These are phyloP conservation scores for Auricularia sp. DNA, from an alignment of 768 basidiomycete species.

Conservation along the genomic window DNA sequence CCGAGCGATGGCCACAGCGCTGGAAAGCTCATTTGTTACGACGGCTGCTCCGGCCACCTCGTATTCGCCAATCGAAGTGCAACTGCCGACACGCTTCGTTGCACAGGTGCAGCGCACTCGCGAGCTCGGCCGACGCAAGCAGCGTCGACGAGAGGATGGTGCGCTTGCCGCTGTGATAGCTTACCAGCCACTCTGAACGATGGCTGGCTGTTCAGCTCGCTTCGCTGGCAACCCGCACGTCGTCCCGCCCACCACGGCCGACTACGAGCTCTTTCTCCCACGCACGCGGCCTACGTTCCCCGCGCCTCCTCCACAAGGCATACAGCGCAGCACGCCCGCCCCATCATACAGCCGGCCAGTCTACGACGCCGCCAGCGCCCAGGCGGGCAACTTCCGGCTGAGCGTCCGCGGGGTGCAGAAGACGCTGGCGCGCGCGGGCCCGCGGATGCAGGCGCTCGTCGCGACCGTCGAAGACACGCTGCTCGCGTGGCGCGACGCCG, in stretches of 20 bases:
- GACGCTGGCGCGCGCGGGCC: conserved; percentile 50
- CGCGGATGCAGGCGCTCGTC: conserved; percentile 52
- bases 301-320: conserved; percentile 59
- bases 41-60: no score
- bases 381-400: conserved; percentile 67
- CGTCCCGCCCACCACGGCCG: conserved; percentile 46
- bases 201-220: conserved; percentile 34
- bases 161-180: not conserved
- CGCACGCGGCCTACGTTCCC: conserved; percentile 54
- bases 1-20: no score
- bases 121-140: not conserved
- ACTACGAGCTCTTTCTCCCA: conserved; percentile 39
- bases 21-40: no score
- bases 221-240: conserved; percentile 69
- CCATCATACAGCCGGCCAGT: conserved; percentile 33
- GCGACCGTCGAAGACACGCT: conserved; percentile 58
- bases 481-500: conserved; percentile 47
- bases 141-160: not conserved
- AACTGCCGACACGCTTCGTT: no score
- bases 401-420: conserved; percentile 67
- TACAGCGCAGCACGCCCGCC: conserved; percentile 48
- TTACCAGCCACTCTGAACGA: not conserved
- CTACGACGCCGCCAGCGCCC: conserved; percentile 42
- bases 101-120: not conserved
- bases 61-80: no score